Conservation (phyloP, 2,329 filamentous ascomycete genomes). For the Hypomyces perniciosus region DNA sequence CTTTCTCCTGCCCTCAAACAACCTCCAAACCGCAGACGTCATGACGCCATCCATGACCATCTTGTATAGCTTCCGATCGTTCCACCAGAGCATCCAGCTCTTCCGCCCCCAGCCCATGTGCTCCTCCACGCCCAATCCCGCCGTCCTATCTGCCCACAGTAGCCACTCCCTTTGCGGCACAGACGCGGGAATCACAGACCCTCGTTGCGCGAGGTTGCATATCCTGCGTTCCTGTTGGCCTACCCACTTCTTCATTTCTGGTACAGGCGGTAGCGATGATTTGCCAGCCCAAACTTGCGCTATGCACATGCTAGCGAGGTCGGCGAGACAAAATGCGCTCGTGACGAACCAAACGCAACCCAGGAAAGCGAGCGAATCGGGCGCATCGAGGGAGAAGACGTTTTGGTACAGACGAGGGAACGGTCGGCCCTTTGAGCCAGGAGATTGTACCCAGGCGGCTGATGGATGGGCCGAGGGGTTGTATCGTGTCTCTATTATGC, state of each 20-base stretch:
- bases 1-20: conserved; percentile 17
- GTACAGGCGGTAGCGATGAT: conserved; percentile 24
- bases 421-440: conserved; percentile 19
- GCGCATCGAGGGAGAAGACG: conserved; percentile 36
- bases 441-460: conserved; percentile 14
- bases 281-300: conserved; percentile 21
- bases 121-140: conserved; percentile 34
- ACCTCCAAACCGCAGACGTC: conserved; percentile 18
- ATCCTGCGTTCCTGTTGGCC: conserved; percentile 17
- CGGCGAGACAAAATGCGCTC: conserved; percentile 20
- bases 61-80: conserved; percentile 31
- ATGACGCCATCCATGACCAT: conserved; percentile 25
- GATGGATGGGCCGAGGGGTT: conserved; percentile 16
- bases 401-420: conserved; percentile 37
- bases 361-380: conserved; percentile 35
- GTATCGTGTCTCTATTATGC: conserved; percentile 14
- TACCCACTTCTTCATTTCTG: conserved; percentile 28
- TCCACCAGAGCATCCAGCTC: conserved; percentile 36
- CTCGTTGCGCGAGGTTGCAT: conserved; percentile 16
- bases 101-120: conserved; percentile 34
- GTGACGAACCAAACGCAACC: conserved; percentile 21
- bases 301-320: conserved; percentile 28
- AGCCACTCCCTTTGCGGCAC: conserved; percentile 20
- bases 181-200: conserved; percentile 19
- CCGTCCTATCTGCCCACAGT: conserved; percentile 25